phyloP scores from a whole-genome alignment of 176 grass and related monocot species.

The Paspalum notatum region DNA sequence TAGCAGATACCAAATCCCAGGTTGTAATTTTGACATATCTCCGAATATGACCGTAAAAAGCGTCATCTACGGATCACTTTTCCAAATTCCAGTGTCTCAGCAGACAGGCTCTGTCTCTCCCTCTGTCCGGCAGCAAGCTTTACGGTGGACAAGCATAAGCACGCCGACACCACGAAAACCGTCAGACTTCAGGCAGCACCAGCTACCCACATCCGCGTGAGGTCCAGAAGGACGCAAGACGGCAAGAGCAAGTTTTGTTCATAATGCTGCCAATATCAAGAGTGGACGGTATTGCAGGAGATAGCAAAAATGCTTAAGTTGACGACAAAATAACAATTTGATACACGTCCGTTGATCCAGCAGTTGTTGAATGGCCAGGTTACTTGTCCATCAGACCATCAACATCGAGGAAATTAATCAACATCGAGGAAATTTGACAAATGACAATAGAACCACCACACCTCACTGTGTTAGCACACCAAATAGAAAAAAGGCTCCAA shows the following conservation, averaged over 20 bases:
- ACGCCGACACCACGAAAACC: background rate
- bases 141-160: background rate
- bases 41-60: too few relatives aligned
- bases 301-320: constrained; percentile 10
- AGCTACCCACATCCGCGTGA: background rate
- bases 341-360: constrained; percentile 48
- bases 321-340: background rate
- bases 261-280: background rate
- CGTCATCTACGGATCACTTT: too few relatives aligned
- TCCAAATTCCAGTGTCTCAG: background rate
- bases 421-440: constrained; percentile 28
- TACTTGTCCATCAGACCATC: constrained; percentile 16
- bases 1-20: too few relatives aligned
- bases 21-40: too few relatives aligned
- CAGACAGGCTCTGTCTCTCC: background rate
- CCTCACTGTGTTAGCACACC: constrained; percentile 34
- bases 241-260: background rate
- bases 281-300: too few relatives aligned
- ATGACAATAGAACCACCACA: constrained; percentile 38
- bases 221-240: background rate
- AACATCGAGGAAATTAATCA: constrained; percentile 36
- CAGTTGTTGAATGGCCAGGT: background rate
- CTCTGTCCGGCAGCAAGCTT: background rate
- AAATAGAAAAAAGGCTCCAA: constrained; percentile 5
- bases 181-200: background rate